Evolutionary conservation across 441 rosid species (phyloP).

Genomic region (Aleurites moluccanus): DNA sequence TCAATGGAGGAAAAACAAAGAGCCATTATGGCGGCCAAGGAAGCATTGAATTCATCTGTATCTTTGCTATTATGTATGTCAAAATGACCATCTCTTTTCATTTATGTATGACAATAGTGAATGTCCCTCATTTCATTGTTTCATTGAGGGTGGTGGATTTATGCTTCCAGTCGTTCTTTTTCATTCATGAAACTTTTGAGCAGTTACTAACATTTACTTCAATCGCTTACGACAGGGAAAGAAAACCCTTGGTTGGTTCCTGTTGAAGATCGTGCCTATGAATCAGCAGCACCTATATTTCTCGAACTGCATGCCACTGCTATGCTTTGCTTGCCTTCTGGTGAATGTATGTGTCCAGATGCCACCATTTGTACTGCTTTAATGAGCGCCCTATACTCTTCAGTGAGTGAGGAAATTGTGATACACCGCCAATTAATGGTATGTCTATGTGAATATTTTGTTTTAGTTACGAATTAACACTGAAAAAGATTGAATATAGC

Average conservation of each 20-base stretch:
- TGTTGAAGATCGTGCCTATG: conserved; percentile 52
- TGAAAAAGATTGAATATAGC: not conserved
- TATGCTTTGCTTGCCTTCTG: conserved; percentile 92
- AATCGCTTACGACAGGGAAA: conserved; percentile 48
- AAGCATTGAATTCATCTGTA: conserved; percentile 63
- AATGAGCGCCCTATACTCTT: conserved; percentile 90
- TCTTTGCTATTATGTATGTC: conserved; percentile 69
- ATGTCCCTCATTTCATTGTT: conserved; percentile 6
- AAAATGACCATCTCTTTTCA: conserved; percentile 13
- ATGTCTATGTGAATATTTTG: conserved; percentile 22
- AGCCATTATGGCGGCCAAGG: conserved; percentile 64
- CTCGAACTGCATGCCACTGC: conserved; percentile 93
- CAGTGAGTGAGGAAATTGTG: conserved; percentile 81
- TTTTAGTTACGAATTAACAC: not conserved
- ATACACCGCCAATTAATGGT: conserved; percentile 84
- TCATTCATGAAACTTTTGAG: not conserved
- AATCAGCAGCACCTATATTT: conserved; percentile 54
- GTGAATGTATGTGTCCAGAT: conserved; percentile 92
- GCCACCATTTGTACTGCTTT: conserved; percentile 80
- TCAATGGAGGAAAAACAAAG: conserved; percentile 78
- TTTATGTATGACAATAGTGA: conserved; percentile 12
- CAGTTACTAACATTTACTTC: conserved; percentile 9
- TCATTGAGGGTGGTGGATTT: conserved; percentile 8
- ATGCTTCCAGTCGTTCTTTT: not conserved
- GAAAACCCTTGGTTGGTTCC: conserved; percentile 75